phyloP scores from a whole-genome alignment of 192 early-diverging fungal genomes.

The Umbelopsis isabellina region DNA sequence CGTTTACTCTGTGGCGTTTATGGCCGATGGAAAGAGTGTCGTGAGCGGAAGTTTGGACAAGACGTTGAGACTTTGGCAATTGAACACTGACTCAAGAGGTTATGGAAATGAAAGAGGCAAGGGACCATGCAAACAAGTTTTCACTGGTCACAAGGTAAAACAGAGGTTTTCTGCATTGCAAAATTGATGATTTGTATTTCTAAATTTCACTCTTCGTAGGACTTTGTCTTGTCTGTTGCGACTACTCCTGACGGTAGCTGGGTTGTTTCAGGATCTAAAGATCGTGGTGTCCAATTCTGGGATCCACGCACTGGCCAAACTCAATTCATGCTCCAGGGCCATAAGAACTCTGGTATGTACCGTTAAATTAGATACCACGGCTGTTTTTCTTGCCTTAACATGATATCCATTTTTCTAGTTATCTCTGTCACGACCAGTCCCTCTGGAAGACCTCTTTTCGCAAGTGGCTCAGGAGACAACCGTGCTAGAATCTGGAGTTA shows the following conservation, averaged over 20 bases:
- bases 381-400: neutral
- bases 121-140: slow-evolving; percentile 48
- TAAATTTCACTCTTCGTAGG: slow-evolving; percentile 47
- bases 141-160: slow-evolving; percentile 57
- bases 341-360: slow-evolving; percentile 89
- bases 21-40: slow-evolving; percentile 89
- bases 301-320: slow-evolving; percentile 74
- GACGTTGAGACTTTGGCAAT: slow-evolving; percentile 91
- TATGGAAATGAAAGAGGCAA: slow-evolving; percentile 37
- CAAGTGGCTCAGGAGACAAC: slow-evolving; percentile 95
- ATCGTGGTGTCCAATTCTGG: slow-evolving; percentile 94
- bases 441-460: slow-evolving; percentile 81
- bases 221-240: slow-evolving; percentile 97
- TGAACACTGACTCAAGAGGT: slow-evolving; percentile 49
- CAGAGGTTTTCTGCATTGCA: neutral
- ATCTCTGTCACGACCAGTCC: slow-evolving; percentile 90
- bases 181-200: neutral
- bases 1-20: slow-evolving; percentile 96
- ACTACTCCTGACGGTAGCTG: slow-evolving; percentile 83
- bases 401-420: slow-evolving; percentile 53
- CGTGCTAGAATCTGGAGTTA: slow-evolving; percentile 95
- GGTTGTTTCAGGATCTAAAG: slow-evolving; percentile 92
- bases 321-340: slow-evolving; percentile 90
- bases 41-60: slow-evolving; percentile 94
- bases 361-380: neutral